Evolutionary conservation across 345 rosid genomes (phyloP).

Genomic region (Bruguiera parviflora): DNA sequence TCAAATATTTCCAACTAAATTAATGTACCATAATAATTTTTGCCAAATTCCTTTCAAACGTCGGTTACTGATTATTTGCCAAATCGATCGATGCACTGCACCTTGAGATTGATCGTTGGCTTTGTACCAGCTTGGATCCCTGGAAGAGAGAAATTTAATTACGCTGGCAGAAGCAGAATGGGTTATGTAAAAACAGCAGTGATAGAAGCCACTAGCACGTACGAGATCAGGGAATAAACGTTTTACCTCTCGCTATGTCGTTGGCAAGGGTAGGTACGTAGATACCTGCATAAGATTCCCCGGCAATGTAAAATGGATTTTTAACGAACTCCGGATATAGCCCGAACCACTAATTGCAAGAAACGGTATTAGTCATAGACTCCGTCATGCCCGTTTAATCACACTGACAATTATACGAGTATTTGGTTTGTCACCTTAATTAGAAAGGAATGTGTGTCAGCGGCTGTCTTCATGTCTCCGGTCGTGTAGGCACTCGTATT

Average conservation of each 20-base stretch:
- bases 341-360: constrained; percentile 38
- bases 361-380: background rate
- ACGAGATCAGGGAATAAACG: no score
- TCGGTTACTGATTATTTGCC: background rate
- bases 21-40: no score
- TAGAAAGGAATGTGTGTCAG: constrained; percentile 44
- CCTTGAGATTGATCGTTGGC: constrained; percentile 43
- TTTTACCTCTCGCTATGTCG: constrained; percentile 32
- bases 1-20: no score
- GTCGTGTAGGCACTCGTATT: constrained; percentile 32
- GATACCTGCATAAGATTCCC: constrained; percentile 52
- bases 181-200: background rate
- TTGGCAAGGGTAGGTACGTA: constrained; percentile 41
- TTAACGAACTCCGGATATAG: constrained; percentile 36
- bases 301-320: constrained; percentile 43
- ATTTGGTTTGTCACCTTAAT: constrained; percentile 36
- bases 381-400: background rate
- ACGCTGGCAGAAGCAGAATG: background rate
- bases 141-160: background rate
- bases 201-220: no score
- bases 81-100: constrained; percentile 9
- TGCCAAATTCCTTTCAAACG: background rate
- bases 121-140: constrained; percentile 32
- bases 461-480: constrained; percentile 42
- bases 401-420: background rate